Base-by-base conservation (phyloP, 495 filamentous ascomycete genomes). In the Parathielavia hyrcaniae region DNA sequence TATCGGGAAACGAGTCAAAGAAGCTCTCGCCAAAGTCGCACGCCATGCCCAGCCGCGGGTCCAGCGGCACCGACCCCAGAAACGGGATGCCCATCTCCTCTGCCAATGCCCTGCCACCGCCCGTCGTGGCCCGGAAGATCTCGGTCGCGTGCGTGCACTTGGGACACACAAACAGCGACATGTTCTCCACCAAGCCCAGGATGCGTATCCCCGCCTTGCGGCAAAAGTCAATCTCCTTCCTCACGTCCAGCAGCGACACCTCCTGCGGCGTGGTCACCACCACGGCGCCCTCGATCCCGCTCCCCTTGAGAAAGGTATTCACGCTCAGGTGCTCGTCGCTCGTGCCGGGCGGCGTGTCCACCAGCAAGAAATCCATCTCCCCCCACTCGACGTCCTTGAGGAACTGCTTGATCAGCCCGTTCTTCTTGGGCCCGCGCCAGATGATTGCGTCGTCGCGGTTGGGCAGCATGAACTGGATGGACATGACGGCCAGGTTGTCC, bases 11-110 rank as follows among this genome's bases (percentile, higher is more conserved):
- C 44, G 82, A 81, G 57, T 97, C 91, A 63, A 97, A 89, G 72
- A 97, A 97, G 69, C 90, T 96, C 80, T 97, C 95, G 1, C 93
- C 93, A 72, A 87, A 96, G 68, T 98, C 93, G 65, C 91, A 95
- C 4, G 90, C 84, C 87, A 96, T 95, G 1, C 93, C 91, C 53
- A 98, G 91, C 48, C 92, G 77, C 5, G 93, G 92, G 63, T 98
- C 93, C 45, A 98, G 73, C 39, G 93, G 93, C n/a, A 98, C 91
- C 22, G 85, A 80, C 1, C 93, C 93, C 19, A 98, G 72, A 67
- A 93, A 97, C 1, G 88, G 86, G 16, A 98, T 87, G 7, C 80
- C 80, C 79, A 87, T 90, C 68, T 95, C 91, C 72, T 84, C 79
- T 3, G 91, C 92, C 57, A 98, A 69, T 39, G 77, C 82, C 57